Evolutionary conservation across 331 rosid species (phyloP), one percentile per base, ranked within the genome.

Genomic region (Malus hybrid): DNA sequence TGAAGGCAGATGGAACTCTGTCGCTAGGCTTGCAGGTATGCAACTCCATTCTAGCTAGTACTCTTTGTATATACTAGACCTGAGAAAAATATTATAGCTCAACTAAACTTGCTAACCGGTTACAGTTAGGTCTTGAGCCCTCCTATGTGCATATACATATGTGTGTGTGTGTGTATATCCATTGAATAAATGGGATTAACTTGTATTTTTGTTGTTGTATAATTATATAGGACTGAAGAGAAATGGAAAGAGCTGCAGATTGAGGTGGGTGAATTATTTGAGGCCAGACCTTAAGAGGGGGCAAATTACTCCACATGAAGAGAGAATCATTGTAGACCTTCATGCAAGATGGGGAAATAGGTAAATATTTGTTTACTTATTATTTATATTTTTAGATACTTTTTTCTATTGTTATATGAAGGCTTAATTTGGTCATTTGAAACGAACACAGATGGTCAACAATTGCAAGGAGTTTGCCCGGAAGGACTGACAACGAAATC

Each of bases 1-100:
- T 69, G 99, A 95, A 84, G 99, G 99, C 12, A 86, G 99, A 87
- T 95, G 99, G 99, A 95, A 90, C 82, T 95, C 98, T 72, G 98
- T 95, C 19, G 83, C 97, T 62, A 89, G 90, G 62, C 96, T 90
- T 85, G 85, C 96, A 80, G 99, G 99, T 94, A 22, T 36, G n/a
- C 31, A 74, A 39, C 28, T 27, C 57, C 19, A 27, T 14, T 32
- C 46, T 65, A 57, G 50, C 24, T 24, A 24, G 24, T 24, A 24
- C 24, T 24, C 24, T 24, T 24, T 24, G 24, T 24, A 24, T 24
- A 24, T 24, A 24, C 24, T 24, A 24, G 24, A 24, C 24, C 24
- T 24, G 24, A 24, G 24, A 24, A 24, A 24, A 24, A 24, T 24
- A 24, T 24, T 24, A 24, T 24, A 24, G 24, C 24, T 24, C 24